Evolutionary conservation across 352 stramenopile species (phyloP), one percentile per base, ranked within the genome.

Genomic region (Hyaloperonospora brassicae): DNA sequence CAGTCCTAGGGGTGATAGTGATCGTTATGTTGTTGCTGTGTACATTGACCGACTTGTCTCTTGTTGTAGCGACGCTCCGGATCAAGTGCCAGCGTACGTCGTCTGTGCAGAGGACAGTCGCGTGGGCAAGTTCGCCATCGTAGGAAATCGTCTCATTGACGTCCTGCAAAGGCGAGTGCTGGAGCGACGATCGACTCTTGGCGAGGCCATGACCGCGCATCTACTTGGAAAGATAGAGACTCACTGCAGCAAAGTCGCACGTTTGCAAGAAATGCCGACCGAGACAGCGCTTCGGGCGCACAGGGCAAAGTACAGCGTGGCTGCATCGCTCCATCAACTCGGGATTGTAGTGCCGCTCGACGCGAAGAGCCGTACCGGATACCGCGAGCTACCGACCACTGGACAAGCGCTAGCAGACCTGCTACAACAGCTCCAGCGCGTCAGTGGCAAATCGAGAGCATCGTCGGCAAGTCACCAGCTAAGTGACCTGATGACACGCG

Each of bases 311-410:
- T 52, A 77, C 25, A 53, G 27, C 3, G 67, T 71, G 0, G 69
- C 72, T 14, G 2, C 49, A 8, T 84, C 72, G 6, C 51, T 86
- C 24, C 55, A 73, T 54, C 46, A 63, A 8, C 55, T 83, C 31
- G 72, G 73, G 5, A 85, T 88, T 58, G 70, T 75, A 8, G 75
- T 86, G 11, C 66, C 71, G 2, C 64, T 69, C 30, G 55, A 85
- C 39, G 44, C 56, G 5, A 87, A 76, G 53, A 81, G 68, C n/a
- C 58, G 66, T 8, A 71, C 66, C 0, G 77, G 77, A 1, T 85
- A 71, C 42, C 77, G 77, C 9, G 74, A 85, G 34, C 55, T 87
- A 0, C 75, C 77, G 6, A 64, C 69, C 8, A 59, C 55, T 1
- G 62, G 71, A 23, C 46, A 61, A 21, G 44, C 65, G 21, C 61